These are phyloP conservation scores for Cyberlindnera galapagoensis DNA, from an alignment of 805 yeast genomes.

Conservation along the genomic window DNA sequence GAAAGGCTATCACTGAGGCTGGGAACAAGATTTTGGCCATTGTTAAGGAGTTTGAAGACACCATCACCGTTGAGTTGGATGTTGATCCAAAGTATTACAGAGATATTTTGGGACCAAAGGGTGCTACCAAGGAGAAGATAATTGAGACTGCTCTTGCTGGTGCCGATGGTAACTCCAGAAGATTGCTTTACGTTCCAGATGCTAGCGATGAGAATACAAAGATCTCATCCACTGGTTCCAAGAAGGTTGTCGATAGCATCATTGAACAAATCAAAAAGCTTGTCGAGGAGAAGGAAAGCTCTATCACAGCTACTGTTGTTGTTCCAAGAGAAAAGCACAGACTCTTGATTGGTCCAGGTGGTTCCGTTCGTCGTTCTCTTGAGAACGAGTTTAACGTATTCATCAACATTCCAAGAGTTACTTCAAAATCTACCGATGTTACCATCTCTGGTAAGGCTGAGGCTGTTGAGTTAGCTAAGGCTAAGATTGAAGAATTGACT, in stretches of 20 bases:
- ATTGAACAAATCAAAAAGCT: slow-evolving; percentile 54
- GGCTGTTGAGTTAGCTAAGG: slow-evolving; percentile 55
- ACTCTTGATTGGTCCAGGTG: slow-evolving; percentile 75
- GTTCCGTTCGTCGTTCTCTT: slow-evolving; percentile 62
- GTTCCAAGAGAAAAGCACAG: slow-evolving; percentile 73
- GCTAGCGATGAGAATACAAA: slow-evolving; percentile 50
- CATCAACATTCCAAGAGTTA: slow-evolving; percentile 60
- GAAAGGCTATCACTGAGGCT: slow-evolving; percentile 69
- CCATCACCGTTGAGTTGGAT: slow-evolving; percentile 14
- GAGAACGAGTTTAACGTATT: slow-evolving; percentile 63
- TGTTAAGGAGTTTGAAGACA: slow-evolving; percentile 48
- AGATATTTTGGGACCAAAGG: slow-evolving; percentile 15
- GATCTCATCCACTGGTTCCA: slow-evolving; percentile 70
- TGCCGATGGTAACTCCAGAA: slow-evolving; percentile 43
- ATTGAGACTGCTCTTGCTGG: slow-evolving; percentile 72
- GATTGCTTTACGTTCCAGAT: slow-evolving; percentile 64
- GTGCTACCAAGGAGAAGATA: slow-evolving; percentile 64
- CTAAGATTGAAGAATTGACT: slow-evolving; percentile 52
- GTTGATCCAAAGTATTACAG: slow-evolving; percentile 17
- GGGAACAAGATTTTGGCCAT: slow-evolving; percentile 53
- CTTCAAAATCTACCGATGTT: slow-evolving; percentile 42
- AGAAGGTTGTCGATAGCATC: slow-evolving; percentile 62
- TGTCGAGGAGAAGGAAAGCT: slow-evolving; percentile 57
- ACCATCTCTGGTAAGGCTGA: slow-evolving; percentile 62
- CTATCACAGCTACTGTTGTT: slow-evolving; percentile 43